phyloP scores from a whole-genome alignment of 2,329 filamentous ascomycete species.

The Xylaria sp. region DNA sequence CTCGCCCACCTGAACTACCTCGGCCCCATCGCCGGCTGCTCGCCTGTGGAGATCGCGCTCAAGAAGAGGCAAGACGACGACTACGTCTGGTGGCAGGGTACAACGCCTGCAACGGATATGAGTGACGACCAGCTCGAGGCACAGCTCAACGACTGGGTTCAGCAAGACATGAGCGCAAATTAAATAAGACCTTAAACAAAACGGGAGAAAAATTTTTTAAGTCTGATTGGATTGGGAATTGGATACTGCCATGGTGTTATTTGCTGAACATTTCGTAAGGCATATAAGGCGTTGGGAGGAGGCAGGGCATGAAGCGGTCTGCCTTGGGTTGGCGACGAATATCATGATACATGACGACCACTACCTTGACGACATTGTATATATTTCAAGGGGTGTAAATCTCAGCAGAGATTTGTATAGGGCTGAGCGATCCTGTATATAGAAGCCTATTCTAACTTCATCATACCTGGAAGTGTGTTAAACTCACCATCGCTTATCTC shows the following conservation, averaged over 20 bases:
- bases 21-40: conserved; percentile 55
- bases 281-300: conserved; percentile 27
- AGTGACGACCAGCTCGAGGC: conserved; percentile 42
- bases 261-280: conserved; percentile 18
- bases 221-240: neutral
- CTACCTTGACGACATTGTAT: conserved; percentile 24
- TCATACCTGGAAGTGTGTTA: neutral
- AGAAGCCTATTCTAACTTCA: conserved; percentile 7
- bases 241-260: neutral
- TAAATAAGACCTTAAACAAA: neutral
- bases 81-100: conserved; percentile 38
- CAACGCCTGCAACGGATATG: conserved; percentile 38
- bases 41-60: conserved; percentile 41
- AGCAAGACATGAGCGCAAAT: conserved; percentile 39
- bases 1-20: conserved; percentile 63
- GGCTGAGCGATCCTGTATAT: neutral
- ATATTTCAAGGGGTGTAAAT: conserved; percentile 15
- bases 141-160: conserved; percentile 43
- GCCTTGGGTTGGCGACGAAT: neutral
- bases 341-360: neutral
- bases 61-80: conserved; percentile 37
- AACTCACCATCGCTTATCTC: conserved; percentile 5
- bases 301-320: conserved; percentile 12
- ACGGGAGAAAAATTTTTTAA: neutral
- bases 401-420: neutral